These are phyloP conservation scores for Dryas alaskensis DNA, from an alignment of 306 rosid genomes.

Conservation along the genomic window DNA sequence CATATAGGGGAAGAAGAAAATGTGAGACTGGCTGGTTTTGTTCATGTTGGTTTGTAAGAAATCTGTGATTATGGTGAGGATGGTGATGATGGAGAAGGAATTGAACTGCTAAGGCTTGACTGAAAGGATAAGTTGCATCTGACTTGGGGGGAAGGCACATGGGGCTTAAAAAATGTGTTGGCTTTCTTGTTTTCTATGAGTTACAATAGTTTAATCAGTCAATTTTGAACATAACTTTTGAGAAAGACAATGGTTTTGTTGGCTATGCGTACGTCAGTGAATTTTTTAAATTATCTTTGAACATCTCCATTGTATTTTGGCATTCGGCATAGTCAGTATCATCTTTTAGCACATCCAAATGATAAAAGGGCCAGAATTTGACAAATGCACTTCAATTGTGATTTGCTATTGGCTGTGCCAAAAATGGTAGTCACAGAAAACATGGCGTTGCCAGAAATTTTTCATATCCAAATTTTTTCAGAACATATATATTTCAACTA, in stretches of 20 bases:
- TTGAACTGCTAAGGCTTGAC: background rate
- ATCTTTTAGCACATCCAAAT: too few relatives aligned
- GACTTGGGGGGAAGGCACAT: background rate
- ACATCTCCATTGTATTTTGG: too few relatives aligned
- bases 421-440: too few relatives aligned
- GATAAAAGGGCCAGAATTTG: too few relatives aligned
- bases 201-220: background rate
- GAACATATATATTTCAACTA: too few relatives aligned
- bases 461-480: too few relatives aligned
- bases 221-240: background rate
- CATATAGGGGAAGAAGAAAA: constrained; percentile 8
- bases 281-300: background rate
- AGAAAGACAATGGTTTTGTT: background rate
- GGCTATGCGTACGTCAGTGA: background rate
- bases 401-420: too few relatives aligned
- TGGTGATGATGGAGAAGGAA: background rate
- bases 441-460: too few relatives aligned
- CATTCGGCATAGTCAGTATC: too few relatives aligned
- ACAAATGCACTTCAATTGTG: too few relatives aligned
- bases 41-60: constrained; percentile 4
- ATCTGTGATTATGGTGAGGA: constrained; percentile 4
- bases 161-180: background rate
- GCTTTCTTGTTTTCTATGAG: background rate
- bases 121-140: background rate
- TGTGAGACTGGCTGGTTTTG: constrained; percentile 17